Evolutionary conservation across 2,329 filamentous ascomycete species (phyloP).

Genomic region (Diplodia scrobiculata): DNA sequence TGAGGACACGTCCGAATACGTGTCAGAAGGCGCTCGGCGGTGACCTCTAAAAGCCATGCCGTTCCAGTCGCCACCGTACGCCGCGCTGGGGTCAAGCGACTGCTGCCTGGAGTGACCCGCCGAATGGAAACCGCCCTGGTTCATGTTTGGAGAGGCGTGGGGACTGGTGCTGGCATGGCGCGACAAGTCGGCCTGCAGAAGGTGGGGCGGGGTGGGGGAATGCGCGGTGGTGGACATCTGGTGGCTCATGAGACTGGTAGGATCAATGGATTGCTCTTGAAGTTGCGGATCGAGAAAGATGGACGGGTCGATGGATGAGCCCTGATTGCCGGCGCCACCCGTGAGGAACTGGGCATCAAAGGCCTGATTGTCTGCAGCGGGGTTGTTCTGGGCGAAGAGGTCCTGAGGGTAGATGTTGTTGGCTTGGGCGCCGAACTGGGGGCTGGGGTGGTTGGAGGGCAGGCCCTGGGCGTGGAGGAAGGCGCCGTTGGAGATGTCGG

Average conservation of each 20-base stretch:
- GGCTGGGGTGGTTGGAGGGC: conserved; percentile 59
- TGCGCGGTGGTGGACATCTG: conserved; percentile 56
- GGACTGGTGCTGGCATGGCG: conserved; percentile 58
- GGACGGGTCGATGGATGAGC: conserved; percentile 62
- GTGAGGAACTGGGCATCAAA: conserved; percentile 58
- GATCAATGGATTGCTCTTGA: conserved; percentile 50
- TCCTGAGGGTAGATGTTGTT: conserved; percentile 41
- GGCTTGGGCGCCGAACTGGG: conserved; percentile 45
- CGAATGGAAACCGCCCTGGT: conserved; percentile 55
- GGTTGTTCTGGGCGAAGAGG: conserved; percentile 39
- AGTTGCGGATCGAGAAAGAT: conserved; percentile 57
- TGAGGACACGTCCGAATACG: conserved; percentile 79
- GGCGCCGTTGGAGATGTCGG: conserved; percentile 46
- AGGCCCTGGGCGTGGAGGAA: conserved; percentile 48
- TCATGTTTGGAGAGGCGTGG: conserved; percentile 57
- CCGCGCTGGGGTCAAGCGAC: conserved; percentile 64
- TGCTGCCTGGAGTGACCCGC: conserved; percentile 61
- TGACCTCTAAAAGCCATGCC: conserved; percentile 74
- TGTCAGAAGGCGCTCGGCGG: conserved; percentile 80
- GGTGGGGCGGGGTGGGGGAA: conserved; percentile 59
- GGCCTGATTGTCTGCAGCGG: conserved; percentile 33
- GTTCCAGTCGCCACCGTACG: conserved; percentile 63
- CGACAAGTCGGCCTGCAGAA: conserved; percentile 56
- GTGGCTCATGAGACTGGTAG: conserved; percentile 52
- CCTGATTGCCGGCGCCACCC: conserved; percentile 53